Conservation (phyloP, 768 basidiomycete species). For the Amylocystis lapponica region DNA sequence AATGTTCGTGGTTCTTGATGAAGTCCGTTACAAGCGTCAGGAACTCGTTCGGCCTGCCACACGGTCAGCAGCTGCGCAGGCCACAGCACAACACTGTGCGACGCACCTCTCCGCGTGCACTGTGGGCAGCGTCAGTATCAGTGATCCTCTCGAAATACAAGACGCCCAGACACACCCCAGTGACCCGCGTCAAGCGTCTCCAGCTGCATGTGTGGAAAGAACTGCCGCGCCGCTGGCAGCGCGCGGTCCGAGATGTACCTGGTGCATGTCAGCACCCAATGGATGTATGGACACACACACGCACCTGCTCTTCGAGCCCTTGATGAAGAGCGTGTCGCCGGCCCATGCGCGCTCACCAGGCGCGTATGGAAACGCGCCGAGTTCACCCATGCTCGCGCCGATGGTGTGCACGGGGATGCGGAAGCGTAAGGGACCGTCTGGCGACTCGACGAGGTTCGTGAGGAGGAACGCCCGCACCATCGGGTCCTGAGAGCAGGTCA, state of each 20-base stretch:
- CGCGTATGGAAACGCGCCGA: constrained; percentile 76
- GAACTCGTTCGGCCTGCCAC: constrained; percentile 50
- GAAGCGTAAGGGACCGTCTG: constrained; percentile 47
- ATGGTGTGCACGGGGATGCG: constrained; percentile 70
- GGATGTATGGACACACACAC: constrained; percentile 12
- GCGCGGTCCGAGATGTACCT: constrained; percentile 78
- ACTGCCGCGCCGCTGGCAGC: constrained; percentile 48
- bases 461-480: constrained; percentile 76
- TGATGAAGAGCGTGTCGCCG: constrained; percentile 67
- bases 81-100: background rate
- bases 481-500: constrained; percentile 63
- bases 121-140: constrained; percentile 21
- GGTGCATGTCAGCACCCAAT: background rate
- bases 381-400: constrained; percentile 48
- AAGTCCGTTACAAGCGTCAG: constrained; percentile 30
- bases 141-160: background rate
- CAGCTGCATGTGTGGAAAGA: constrained; percentile 68
- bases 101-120: constrained; percentile 75
- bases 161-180: constrained; percentile 58
- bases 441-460: constrained; percentile 55
- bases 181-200: constrained; percentile 72
- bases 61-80: constrained; percentile 1
- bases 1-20: constrained; percentile 12
- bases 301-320: constrained; percentile 72
- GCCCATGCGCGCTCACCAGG: constrained; percentile 47